Evolutionary conservation across 1,139 yeast genomes (phyloP).

Genomic region (Hansenula sp.): DNA sequence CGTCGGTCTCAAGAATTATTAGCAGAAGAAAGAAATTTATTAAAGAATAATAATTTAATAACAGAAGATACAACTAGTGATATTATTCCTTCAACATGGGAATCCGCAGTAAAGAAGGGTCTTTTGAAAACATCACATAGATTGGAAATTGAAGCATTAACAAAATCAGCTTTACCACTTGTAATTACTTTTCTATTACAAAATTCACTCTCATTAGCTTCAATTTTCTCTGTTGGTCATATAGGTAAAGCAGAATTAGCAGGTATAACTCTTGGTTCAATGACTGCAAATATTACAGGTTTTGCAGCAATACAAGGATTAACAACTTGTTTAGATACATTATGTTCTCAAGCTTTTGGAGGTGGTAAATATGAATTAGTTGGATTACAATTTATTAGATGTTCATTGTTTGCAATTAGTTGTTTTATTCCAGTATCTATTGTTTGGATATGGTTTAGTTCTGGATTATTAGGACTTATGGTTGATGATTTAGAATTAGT

Average conservation of each 20-base stretch:
- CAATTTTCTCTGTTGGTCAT: slow-evolving; percentile 47
- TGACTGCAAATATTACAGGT: slow-evolving; percentile 40
- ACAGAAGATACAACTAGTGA: slow-evolving; percentile 6
- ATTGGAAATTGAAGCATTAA: slow-evolving; percentile 16
- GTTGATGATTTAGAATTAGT: slow-evolving; percentile 19
- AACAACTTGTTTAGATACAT: slow-evolving; percentile 48
- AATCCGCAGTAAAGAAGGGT: slow-evolving; percentile 18
- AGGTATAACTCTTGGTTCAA: slow-evolving; percentile 37
- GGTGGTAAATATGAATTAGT: slow-evolving; percentile 34
- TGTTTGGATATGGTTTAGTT: slow-evolving; percentile 28
- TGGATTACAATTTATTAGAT: slow-evolving; percentile 38
- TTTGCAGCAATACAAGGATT: slow-evolving; percentile 51
- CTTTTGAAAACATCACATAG: slow-evolving; percentile 14
- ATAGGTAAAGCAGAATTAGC: slow-evolving; percentile 43
- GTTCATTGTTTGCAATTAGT: slow-evolving; percentile 37
- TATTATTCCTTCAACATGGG: slow-evolving; percentile 19
- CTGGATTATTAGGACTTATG: slow-evolving; percentile 11
- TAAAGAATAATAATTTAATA: slow-evolving; percentile 15
- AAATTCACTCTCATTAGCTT: slow-evolving; percentile 42
- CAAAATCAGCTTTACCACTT: slow-evolving; percentile 38
- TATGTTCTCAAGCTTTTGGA: slow-evolving; percentile 51
- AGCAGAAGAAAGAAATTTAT: slow-evolving; percentile 17
- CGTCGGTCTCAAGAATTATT: slow-evolving; percentile 8
- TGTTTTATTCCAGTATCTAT: slow-evolving; percentile 30
- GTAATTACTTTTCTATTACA: slow-evolving; percentile 46